These are phyloP conservation scores for Dactylellina leptospora DNA, from an alignment of 2,329 filamentous ascomycete species.

Conservation along the genomic window DNA sequence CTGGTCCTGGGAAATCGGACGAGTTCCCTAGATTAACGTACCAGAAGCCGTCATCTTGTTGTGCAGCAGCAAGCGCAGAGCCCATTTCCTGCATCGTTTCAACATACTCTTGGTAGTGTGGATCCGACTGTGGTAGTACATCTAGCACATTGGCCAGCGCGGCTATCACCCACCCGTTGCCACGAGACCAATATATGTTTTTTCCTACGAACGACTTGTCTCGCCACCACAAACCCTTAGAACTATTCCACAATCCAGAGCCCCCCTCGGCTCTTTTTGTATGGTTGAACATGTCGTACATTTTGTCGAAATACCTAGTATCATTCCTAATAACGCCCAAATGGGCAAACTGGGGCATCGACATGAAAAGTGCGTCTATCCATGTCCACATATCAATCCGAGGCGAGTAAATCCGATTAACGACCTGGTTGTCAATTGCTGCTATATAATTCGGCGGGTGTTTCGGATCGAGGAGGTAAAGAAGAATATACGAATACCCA, in stretches of 20 bases:
- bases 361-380: slow-evolving; percentile 34
- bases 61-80: slow-evolving; percentile 7
- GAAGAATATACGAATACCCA: slow-evolving; percentile 27
- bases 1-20: slow-evolving; percentile 21
- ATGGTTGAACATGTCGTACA: slow-evolving; percentile 32
- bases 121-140: slow-evolving; percentile 16
- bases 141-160: slow-evolving; percentile 31
- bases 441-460: slow-evolving; percentile 19
- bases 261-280: slow-evolving; percentile 23
- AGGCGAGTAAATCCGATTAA: slow-evolving; percentile 5
- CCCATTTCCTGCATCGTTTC: slow-evolving; percentile 22
- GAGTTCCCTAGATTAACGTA: slow-evolving; percentile 34
- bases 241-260: slow-evolving; percentile 21
- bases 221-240: slow-evolving; percentile 33
- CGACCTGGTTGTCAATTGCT: slow-evolving; percentile 18
- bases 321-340: slow-evolving; percentile 34
- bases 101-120: slow-evolving; percentile 34
- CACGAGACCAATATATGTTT: slow-evolving; percentile 37
- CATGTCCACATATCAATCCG: slow-evolving; percentile 23
- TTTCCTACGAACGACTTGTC: slow-evolving; percentile 21
- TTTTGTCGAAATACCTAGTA: slow-evolving; percentile 21
- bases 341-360: slow-evolving; percentile 29
- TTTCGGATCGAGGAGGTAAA: slow-evolving; percentile 33
- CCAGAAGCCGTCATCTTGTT: slow-evolving; percentile 29
- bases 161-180: slow-evolving; percentile 35